phyloP scores from a whole-genome alignment of 192 early-diverging fungal species.

The Backusella australiensis region DNA sequence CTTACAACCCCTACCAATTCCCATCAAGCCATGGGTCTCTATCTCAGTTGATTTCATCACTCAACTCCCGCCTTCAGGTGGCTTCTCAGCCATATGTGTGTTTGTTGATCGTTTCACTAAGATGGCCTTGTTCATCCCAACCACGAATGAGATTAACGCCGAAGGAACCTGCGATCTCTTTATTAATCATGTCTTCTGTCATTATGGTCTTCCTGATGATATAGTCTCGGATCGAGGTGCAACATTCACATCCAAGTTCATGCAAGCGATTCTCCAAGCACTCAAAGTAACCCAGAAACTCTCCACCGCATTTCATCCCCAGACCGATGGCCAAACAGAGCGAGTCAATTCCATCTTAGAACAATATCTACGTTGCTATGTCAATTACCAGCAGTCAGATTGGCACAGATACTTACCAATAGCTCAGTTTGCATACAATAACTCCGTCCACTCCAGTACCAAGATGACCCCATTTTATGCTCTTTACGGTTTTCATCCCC shows the following conservation, averaged over 20 bases:
- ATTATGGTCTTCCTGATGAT: constrained; percentile 38
- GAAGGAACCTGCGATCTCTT: constrained; percentile 21
- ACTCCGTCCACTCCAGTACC: constrained; percentile 28
- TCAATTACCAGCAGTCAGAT: constrained; percentile 29
- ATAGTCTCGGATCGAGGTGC: constrained; percentile 48
- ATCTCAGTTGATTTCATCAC: constrained; percentile 48
- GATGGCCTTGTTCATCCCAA: constrained; percentile 23
- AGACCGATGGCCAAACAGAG: constrained; percentile 35
- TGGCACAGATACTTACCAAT: constrained; percentile 39
- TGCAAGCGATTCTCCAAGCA: neutral
- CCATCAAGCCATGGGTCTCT: constrained; percentile 30
- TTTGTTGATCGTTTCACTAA: constrained; percentile 48
- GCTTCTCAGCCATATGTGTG: constrained; percentile 39
- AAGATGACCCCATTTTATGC: constrained; percentile 33
- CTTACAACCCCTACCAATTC: neutral
- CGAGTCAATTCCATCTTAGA: constrained; percentile 12
- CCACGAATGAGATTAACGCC: constrained; percentile 4
- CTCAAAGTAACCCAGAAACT: constrained; percentile 33
- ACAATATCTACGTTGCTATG: neutral
- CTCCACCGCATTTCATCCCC: constrained; percentile 27
- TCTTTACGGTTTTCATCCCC: constrained; percentile 23
- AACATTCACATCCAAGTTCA: constrained; percentile 44
- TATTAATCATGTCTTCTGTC: constrained; percentile 21
- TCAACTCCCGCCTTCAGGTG: constrained; percentile 15
- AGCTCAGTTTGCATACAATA: constrained; percentile 52